These are phyloP conservation scores for Papilionanthe hybrid DNA, from an alignment of 116 monocot species.

Conservation along the genomic window DNA sequence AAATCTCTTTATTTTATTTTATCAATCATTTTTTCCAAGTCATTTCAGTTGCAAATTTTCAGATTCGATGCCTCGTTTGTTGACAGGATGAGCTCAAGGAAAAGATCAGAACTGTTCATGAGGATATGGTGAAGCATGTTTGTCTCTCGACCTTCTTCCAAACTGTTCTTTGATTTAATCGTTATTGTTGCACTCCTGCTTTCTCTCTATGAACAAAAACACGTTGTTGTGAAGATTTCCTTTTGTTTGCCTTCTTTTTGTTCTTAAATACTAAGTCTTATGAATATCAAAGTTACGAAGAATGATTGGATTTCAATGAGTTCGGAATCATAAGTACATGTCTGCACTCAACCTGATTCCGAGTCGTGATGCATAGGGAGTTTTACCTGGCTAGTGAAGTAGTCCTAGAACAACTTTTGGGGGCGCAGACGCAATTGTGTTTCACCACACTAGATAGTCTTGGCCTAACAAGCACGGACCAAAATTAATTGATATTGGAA, in stretches of 20 bases:
- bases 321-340: neutral
- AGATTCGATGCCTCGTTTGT: neutral
- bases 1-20: neutral
- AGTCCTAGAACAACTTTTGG: neutral
- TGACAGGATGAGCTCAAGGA: slow-evolving; percentile 40
- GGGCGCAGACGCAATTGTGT: neutral
- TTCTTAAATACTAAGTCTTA: neutral
- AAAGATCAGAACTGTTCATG: slow-evolving; percentile 31
- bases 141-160: slow-evolving; percentile 10
- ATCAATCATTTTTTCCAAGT: neutral
- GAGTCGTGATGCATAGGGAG: neutral
- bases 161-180: neutral
- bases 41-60: neutral
- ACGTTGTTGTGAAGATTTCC: neutral
- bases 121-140: slow-evolving; percentile 46
- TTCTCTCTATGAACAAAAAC: neutral
- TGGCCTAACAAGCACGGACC: neutral
- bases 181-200: neutral
- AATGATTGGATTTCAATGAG: neutral
- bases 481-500: neutral
- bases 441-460: neutral
- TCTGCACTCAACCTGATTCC: neutral
- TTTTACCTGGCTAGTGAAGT: neutral
- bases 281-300: neutral
- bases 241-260: neutral